Conservation (phyloP, 1,284 basidiomycete genomes). For the Grifola frondosa region DNA sequence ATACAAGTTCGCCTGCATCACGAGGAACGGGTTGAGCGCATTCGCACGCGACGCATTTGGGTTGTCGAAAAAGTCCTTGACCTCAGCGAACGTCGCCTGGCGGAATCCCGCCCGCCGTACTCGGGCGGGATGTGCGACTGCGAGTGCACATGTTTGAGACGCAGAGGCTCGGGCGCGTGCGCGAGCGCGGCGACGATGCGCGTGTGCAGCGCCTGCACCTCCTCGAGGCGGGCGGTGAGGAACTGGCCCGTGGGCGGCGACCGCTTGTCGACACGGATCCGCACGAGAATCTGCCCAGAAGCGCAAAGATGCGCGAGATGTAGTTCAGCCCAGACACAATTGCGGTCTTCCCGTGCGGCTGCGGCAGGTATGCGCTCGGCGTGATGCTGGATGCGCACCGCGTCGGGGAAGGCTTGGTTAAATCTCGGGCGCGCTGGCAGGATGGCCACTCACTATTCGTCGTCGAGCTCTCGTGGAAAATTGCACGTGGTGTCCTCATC, state of each 20-base stretch:
- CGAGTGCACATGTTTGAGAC: conserved; percentile 56
- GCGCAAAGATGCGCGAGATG: conserved; percentile 79
- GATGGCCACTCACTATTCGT: conserved; percentile 69
- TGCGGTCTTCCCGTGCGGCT: conserved; percentile 80
- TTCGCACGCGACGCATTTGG: conserved; percentile 81
- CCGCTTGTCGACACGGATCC: conserved; percentile 80
- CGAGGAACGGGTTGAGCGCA: conserved; percentile 82
- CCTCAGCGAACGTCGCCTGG: conserved; percentile 79
- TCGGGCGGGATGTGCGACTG: conserved; percentile 54
- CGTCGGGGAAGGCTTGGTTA: conserved; percentile 34
- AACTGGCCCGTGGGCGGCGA: conserved; percentile 81
- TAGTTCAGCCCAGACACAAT: conserved; percentile 85
- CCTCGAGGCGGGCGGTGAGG: conserved; percentile 76
- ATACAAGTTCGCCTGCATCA: conserved; percentile 86
- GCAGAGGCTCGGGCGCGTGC: conserved; percentile 70
- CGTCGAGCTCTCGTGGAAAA: conserved; percentile 82
- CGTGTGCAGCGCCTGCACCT: conserved; percentile 72
- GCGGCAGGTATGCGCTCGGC: conserved; percentile 72
- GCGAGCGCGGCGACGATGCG: conserved; percentile 69
- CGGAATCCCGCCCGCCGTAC: conserved; percentile 69
- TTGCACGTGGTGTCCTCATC: conserved; percentile 87
- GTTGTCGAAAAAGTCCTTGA: conserved; percentile 87
- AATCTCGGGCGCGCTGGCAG: conserved; percentile 30
- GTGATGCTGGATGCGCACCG: conserved; percentile 59
- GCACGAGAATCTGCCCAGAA: conserved; percentile 79